Percentiles rank a stretch among this genome's conserved stretches.
phyloP scores from a whole-genome alignment of 2,329 filamentous ascomycete genomes.

The Sphaceloma murrayae region DNA sequence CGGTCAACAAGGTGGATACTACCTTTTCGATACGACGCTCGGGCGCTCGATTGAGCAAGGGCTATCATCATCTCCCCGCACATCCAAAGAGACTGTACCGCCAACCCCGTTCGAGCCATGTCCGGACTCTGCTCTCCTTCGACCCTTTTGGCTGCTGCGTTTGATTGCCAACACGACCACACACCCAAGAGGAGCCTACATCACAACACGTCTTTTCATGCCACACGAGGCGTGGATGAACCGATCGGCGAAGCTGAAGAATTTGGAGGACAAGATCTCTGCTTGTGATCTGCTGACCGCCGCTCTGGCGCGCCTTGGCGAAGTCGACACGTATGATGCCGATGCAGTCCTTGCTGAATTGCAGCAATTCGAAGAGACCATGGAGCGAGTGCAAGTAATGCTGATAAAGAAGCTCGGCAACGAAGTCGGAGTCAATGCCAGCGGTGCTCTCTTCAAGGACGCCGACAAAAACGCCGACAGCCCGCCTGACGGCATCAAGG shows the following conservation, averaged over 20 bases:
- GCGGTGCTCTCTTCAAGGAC: slow-evolving; percentile 66
- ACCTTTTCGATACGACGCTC: slow-evolving; percentile 61
- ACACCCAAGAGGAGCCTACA: slow-evolving; percentile 82
- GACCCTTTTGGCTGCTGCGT: slow-evolving; percentile 96
- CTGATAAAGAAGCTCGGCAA: slow-evolving; percentile 79
- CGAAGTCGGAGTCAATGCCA: slow-evolving; percentile 77
- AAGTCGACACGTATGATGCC: slow-evolving; percentile 80
- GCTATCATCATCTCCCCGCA: slow-evolving; percentile 25
- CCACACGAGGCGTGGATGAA: slow-evolving; percentile 90
- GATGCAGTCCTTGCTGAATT: slow-evolving; percentile 91
- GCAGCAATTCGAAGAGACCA: slow-evolving; percentile 72
- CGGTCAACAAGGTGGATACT: slow-evolving; percentile 49
- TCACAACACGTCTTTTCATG: slow-evolving; percentile 85
- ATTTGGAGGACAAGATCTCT: slow-evolving; percentile 84
- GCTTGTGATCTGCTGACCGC: slow-evolving; percentile 87
- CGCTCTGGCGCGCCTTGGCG: slow-evolving; percentile 59
- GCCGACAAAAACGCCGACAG: slow-evolving; percentile 36
- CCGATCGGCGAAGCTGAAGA: slow-evolving; percentile 85
- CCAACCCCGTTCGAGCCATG: slow-evolving; percentile 82
- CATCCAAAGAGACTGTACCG: slow-evolving; percentile 41
- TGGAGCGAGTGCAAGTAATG: slow-evolving; percentile 73
- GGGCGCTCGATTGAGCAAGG: slow-evolving; percentile 20
- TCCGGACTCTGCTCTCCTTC: slow-evolving; percentile 76
- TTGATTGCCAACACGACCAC: slow-evolving; percentile 85
- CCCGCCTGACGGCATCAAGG: slow-evolving; percentile 35